Percentiles rank a stretch among this genome's conserved stretches.
phyloP scores from a whole-genome alignment of 192 early-diverging fungal species.

The Mortierella antarctica region DNA sequence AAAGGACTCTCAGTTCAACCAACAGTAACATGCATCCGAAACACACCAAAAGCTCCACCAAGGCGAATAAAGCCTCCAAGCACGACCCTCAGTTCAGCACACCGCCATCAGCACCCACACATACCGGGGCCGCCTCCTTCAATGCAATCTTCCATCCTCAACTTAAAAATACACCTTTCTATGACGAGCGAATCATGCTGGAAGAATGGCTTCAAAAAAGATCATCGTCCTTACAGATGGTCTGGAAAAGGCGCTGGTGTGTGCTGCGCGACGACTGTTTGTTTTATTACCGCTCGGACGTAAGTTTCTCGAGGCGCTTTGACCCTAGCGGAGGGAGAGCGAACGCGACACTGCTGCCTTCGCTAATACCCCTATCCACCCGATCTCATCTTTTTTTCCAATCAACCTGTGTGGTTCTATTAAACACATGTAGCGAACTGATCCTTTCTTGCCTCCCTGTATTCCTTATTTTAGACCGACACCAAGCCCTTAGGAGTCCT shows the following conservation, averaged over 20 bases:
- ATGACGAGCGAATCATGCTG: constrained; percentile 20
- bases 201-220: constrained; percentile 47
- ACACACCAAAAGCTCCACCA: too few relatives aligned
- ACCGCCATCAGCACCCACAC: too few relatives aligned
- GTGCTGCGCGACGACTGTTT: constrained; percentile 33
- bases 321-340: too few relatives aligned
- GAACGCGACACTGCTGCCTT: too few relatives aligned
- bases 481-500: constrained; percentile 34
- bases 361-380: too few relatives aligned
- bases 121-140: constrained; percentile 1
- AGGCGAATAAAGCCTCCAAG: too few relatives aligned
- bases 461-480: constrained; percentile 16
- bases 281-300: constrained; percentile 31
- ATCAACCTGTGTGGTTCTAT: not conserved
- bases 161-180: not conserved
- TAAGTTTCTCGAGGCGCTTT: constrained; percentile 5
- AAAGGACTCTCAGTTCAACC: too few relatives aligned
- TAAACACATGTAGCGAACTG: not conserved
- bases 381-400: not conserved
- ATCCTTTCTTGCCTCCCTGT: not conserved
- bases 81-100: too few relatives aligned
- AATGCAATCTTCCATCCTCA: constrained; percentile 16
- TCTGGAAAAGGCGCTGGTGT: constrained; percentile 48
- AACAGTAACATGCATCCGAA: too few relatives aligned
- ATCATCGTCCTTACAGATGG: constrained; percentile 25